Evolutionary conservation across 2,329 filamentous ascomycete genomes (phyloP).

Genomic region (Phialocephala subalpina): DNA sequence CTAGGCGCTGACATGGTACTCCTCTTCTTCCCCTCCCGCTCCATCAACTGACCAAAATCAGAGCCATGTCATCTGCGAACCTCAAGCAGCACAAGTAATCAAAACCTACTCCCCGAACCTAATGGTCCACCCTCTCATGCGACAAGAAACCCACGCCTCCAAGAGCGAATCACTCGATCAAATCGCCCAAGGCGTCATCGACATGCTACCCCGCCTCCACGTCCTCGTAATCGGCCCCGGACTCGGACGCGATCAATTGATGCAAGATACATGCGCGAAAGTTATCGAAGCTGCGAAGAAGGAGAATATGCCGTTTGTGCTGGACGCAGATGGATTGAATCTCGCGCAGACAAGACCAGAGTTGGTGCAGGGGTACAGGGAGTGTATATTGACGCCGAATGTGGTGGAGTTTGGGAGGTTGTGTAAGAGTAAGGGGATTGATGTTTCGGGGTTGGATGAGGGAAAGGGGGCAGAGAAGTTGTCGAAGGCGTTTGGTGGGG

Average conservation of each 20-base stretch:
- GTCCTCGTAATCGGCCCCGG: conserved; percentile 94
- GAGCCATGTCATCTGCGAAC: conserved; percentile 97
- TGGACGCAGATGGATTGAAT: conserved; percentile 90
- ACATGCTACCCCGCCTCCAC: conserved; percentile 86
- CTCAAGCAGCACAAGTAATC: conserved; percentile 85
- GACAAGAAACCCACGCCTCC: conserved; percentile 68
- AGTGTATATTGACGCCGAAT: conserved; percentile 93
- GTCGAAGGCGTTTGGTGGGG: conserved; percentile 80
- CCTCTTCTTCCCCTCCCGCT: conserved; percentile 6
- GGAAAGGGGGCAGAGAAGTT: conserved; percentile 66
- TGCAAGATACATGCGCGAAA: conserved; percentile 83
- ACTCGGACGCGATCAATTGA: conserved; percentile 86
- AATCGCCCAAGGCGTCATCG: conserved; percentile 74
- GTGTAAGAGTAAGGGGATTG: conserved; percentile 76
- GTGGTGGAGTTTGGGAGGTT: conserved; percentile 90
- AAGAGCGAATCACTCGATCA: conserved; percentile 62
- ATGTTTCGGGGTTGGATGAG: conserved; percentile 54
- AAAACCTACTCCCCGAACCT: conserved; percentile 98
- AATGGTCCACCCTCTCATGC: conserved; percentile 98
- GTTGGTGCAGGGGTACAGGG: conserved; percentile 79
- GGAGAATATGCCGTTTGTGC: conserved; percentile 77
- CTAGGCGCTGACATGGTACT: conserved; percentile 88
- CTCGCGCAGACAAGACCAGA: conserved; percentile 79
- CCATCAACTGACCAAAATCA: conserved; percentile 44
- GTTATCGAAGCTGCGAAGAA: conserved; percentile 83